A percentile compares a stretch with the other conserved stretches of the same genome.
Evolutionary conservation across 2,329 filamentous ascomycete genomes (phyloP).

Genomic region (Sclerotinia nivalis): DNA sequence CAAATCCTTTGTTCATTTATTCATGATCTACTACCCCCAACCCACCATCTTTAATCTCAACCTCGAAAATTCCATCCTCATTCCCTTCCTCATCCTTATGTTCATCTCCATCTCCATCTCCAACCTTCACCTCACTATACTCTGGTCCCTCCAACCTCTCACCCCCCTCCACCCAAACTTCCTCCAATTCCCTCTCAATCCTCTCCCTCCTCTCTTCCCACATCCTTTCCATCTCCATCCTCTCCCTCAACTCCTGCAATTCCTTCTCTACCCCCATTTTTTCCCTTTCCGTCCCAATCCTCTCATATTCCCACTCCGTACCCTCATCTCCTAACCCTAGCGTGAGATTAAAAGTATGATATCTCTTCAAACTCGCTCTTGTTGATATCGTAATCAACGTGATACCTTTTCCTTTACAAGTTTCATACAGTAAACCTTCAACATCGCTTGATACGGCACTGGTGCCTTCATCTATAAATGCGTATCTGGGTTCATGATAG

Average conservation of each 20-base stretch:
- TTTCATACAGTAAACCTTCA: conserved; percentile 90
- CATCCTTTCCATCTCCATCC: conserved; percentile 76
- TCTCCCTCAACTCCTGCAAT: conserved; percentile 77
- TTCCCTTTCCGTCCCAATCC: conserved; percentile 90
- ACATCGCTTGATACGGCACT: conserved; percentile 93
- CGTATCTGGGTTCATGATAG: conserved; percentile 94
- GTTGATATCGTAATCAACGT: conserved; percentile 97
- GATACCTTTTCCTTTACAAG: conserved; percentile 88
- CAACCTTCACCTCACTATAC: conserved; percentile 20
- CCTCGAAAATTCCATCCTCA: neutral
- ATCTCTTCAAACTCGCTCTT: conserved; percentile 89
- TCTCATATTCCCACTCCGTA: conserved; percentile 89
- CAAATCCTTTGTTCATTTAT: neutral
- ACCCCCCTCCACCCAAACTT: conserved; percentile 42
- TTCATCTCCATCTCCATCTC: neutral
- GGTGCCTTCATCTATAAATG: conserved; percentile 93
- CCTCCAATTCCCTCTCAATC: conserved; percentile 76
- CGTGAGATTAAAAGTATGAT: conserved; percentile 88
- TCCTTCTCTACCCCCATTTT: conserved; percentile 93
- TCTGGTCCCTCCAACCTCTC: conserved; percentile 31
- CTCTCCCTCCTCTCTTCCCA: conserved; percentile 78
- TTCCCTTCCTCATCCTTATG: neutral
- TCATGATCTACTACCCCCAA: neutral
- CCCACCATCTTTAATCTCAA: neutral
- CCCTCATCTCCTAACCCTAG: conserved; percentile 78